A percentile compares a stretch with the other conserved stretches of the same genome.
phyloP scores from a whole-genome alignment of 176 grass and related monocot species.

The Avena insularis region DNA sequence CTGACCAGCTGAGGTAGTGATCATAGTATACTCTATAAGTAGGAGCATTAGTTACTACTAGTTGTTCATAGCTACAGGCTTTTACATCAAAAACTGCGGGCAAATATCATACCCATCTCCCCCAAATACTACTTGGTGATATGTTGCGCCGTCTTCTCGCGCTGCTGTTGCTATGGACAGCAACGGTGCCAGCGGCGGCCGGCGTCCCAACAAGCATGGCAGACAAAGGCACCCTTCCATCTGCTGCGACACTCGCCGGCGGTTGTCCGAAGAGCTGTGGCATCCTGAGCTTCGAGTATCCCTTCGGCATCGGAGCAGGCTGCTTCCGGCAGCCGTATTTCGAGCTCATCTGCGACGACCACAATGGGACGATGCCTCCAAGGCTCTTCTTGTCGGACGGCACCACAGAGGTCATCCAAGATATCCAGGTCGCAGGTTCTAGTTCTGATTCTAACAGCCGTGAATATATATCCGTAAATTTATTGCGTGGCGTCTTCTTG shows the following conservation, averaged over 20 bases:
- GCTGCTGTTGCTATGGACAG: neutral
- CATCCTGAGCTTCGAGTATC: conserved; percentile 28
- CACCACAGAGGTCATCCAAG: neutral
- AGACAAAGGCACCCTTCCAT: neutral
- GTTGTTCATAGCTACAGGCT: no score
- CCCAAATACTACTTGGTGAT: neutral
- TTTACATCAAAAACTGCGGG: no score
- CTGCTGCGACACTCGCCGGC: neutral
- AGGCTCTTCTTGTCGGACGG: neutral
- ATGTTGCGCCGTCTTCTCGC: neutral
- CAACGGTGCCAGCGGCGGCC: neutral
- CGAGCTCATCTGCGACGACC: neutral
- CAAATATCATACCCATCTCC: no score
- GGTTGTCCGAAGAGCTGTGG: conserved; percentile 27
- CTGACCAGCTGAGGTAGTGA: no score
- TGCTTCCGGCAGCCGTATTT: neutral
- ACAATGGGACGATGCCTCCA: neutral
- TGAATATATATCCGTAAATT: neutral
- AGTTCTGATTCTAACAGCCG: neutral
- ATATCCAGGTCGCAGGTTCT: neutral
- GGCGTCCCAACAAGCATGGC: neutral
- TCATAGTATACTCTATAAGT: no score
- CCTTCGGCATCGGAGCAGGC: conserved; percentile 32
- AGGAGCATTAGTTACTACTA: no score
- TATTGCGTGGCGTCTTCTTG: neutral